Evolutionary conservation across 2,329 filamentous ascomycete genomes (phyloP), one percentile per base, ranked within the genome.

Genomic region (Ophiostoma sp.): DNA sequence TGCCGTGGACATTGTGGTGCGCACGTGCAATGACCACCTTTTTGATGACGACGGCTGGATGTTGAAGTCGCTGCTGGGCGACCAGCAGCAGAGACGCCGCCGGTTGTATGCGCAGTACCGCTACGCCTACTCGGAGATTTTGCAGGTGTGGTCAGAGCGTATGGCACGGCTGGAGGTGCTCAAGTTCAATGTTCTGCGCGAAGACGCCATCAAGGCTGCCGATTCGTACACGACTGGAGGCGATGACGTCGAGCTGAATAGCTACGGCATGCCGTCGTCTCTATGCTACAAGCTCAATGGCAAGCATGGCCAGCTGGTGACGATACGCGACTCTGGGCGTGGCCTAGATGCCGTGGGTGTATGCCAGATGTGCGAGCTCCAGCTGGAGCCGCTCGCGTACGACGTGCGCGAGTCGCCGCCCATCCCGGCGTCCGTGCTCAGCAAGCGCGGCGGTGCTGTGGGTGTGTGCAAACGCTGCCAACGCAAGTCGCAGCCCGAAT

Each of bases 1-100:
- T 2, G 84, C 85, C 5, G 80, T 84, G 20, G 82, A 80, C 31
- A 83, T 87, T 5, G 80, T 81, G 1, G 80, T 89, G 7, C 80
- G 81, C 7, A 81, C 89, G 73, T 84, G 86, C 75, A 87, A 90
- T 72, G 86, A 88, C 73, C 83, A 83, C n/a, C 82, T 85, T 27
- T 90, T 90, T 74, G 89, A 90, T 73, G 88, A 90, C 68, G 88
- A 90, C 75, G 88, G 87, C 15, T 89, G 87, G 82, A 82, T 90
- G 75, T 83, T 81, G 27, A 82, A 83, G 3, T 84, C 88, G 4
- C 78, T 90, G 2, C 80, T 90, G 20, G 84, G 88, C 62, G 79
- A 65, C 35, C 62, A 39, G 7, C 62, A 36, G 27, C 80, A 76
- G 39, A 82, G 81, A n/a, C 70, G 70, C 1, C 77, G 79, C 5